Evolutionary conservation across 306 rosid genomes (phyloP).

Genomic region (Aeschynomene evenia): DNA sequence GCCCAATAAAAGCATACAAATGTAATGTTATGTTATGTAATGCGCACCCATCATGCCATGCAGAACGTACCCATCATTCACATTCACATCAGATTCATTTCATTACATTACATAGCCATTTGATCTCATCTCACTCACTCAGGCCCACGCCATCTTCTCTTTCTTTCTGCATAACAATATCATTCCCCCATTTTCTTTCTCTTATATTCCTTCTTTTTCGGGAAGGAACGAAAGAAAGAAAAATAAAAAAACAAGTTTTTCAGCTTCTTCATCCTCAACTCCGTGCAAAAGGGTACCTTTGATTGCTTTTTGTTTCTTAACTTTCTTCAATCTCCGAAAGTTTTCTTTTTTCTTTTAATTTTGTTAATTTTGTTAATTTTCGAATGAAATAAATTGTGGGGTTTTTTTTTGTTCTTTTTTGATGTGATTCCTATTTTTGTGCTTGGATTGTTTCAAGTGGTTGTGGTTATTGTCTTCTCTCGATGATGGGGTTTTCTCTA

Average conservation of each 20-base stretch:
- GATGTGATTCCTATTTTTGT: conserved; percentile 14
- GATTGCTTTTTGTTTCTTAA: not conserved
- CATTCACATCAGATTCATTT: not conserved
- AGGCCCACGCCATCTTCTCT: conserved; percentile 27
- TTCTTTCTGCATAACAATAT: not conserved
- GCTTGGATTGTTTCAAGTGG: not conserved
- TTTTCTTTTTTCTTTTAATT: not conserved
- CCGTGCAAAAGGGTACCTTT: conserved; percentile 23
- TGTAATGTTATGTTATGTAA: not conserved
- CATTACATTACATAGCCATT: not conserved
- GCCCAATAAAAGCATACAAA: not conserved
- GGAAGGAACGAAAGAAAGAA: conserved; percentile 15
- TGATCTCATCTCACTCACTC: not conserved
- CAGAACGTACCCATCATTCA: not conserved
- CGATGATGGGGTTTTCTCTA: not conserved
- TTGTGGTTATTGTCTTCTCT: conserved; percentile 1
- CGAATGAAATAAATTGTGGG: not conserved
- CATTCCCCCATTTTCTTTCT: not conserved
- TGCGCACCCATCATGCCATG: not conserved
- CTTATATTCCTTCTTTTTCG: conserved; percentile 17
- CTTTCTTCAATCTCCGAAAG: not conserved
- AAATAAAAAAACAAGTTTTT: conserved; percentile 30
- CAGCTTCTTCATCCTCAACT: conserved; percentile 34
- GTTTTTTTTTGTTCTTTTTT: not conserved
- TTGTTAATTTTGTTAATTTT: not conserved